Conservation (phyloP, 2,329 filamentous ascomycete genomes). For the Diplodia intermedia region DNA sequence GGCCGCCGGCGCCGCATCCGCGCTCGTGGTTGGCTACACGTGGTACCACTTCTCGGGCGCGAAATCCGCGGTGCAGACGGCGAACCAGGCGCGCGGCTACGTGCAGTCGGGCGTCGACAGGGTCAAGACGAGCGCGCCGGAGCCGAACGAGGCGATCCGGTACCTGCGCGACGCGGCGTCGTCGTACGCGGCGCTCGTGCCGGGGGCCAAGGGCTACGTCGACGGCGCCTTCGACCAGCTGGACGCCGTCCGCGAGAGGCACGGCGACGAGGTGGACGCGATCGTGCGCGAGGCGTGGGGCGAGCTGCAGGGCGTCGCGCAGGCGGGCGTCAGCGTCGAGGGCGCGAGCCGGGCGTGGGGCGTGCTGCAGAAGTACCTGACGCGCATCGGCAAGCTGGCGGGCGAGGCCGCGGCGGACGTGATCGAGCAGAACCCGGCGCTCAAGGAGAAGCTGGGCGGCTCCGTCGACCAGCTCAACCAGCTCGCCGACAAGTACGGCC, state of each 20-base stretch:
- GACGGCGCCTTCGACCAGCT: constrained; percentile 74
- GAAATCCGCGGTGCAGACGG: constrained; percentile 56
- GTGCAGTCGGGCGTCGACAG: constrained; percentile 66
- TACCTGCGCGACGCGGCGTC: constrained; percentile 71
- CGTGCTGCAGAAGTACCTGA: constrained; percentile 67
- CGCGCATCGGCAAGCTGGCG: constrained; percentile 66
- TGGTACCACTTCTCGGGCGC: constrained; percentile 63
- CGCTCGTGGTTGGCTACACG: constrained; percentile 56
- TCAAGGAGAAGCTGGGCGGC: constrained; percentile 75
- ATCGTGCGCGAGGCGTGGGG: constrained; percentile 72
- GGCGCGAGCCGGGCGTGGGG: constrained; percentile 67
- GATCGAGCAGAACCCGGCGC: constrained; percentile 73
- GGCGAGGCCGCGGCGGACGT: constrained; percentile 69
- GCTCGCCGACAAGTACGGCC: constrained; percentile 73
- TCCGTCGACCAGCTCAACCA: constrained; percentile 72
- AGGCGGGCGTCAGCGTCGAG: constrained; percentile 66
- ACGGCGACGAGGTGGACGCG: constrained; percentile 72
- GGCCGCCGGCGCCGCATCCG: constrained; percentile 57
- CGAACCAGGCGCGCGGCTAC: constrained; percentile 65
- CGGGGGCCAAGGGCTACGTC: constrained; percentile 72
- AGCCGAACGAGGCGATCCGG: constrained; percentile 69
- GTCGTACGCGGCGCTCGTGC: constrained; percentile 74
- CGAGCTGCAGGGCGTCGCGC: constrained; percentile 67
- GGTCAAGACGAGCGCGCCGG: constrained; percentile 67
- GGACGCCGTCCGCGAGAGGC: constrained; percentile 70